A percentile compares a stretch with the other conserved stretches of the same genome.
Conservation (phyloP, 805 yeast genomes). For the Wickerhamiella dianesei region DNA sequence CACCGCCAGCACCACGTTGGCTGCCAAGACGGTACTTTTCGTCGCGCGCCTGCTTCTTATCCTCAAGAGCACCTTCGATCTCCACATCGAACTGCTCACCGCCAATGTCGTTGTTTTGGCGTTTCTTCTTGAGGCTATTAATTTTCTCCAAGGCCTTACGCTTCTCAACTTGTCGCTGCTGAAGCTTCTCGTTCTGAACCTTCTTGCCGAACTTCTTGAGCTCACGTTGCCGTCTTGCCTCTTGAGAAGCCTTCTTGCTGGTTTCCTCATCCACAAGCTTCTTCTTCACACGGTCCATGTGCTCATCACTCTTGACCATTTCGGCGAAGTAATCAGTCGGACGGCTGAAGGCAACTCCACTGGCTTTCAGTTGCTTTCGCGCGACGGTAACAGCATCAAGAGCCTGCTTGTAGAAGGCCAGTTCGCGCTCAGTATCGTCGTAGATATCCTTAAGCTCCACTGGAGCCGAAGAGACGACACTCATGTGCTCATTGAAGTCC, state of each 20-base stretch:
- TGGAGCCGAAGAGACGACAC: slow-evolving; percentile 45
- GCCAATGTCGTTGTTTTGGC: slow-evolving; percentile 59
- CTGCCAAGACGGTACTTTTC: slow-evolving; percentile 29
- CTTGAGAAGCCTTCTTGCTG: slow-evolving; percentile 73
- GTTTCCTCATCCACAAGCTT: slow-evolving; percentile 63
- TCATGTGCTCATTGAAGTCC: slow-evolving; percentile 74
- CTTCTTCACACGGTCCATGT: slow-evolving; percentile 83
- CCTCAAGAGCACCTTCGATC: slow-evolving; percentile 75
- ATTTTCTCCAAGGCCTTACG: slow-evolving; percentile 79
- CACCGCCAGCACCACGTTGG: slow-evolving; percentile 23
- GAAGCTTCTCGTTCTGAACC: slow-evolving; percentile 85
- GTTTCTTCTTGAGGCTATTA: slow-evolving; percentile 79
- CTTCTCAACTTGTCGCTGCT: slow-evolving; percentile 87
- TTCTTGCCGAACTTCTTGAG: slow-evolving; percentile 96
- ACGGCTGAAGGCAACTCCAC: slow-evolving; percentile 77
- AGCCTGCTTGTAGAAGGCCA: slow-evolving; percentile 91
- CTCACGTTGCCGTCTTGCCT: slow-evolving; percentile 86
- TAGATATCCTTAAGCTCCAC: slow-evolving; percentile 68
- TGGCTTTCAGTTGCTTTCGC: slow-evolving; percentile 45
- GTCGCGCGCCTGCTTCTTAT: slow-evolving; percentile 32
- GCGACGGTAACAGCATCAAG: slow-evolving; percentile 69
- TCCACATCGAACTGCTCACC: slow-evolving; percentile 79
- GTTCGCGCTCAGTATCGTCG: slow-evolving; percentile 91
- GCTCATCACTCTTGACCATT: slow-evolving; percentile 96
- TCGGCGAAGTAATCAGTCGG: slow-evolving; percentile 96